Conservation (phyloP, 2,329 filamentous ascomycete species). For the Parascedosporium putredinis region DNA sequence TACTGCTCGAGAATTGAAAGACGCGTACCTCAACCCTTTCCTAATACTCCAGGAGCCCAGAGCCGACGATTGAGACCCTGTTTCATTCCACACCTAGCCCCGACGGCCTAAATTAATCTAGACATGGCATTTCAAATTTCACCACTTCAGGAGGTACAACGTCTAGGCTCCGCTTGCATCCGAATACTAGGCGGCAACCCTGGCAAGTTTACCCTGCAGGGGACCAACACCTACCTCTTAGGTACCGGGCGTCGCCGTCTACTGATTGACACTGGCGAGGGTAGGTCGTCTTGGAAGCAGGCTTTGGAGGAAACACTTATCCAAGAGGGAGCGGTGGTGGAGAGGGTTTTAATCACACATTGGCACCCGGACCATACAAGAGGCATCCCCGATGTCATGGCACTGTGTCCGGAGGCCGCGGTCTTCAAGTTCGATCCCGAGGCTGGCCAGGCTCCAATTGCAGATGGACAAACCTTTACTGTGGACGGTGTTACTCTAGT, state of each 20-base stretch:
- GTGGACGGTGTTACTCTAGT: conserved; percentile 55
- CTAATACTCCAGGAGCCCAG: too few species aligned
- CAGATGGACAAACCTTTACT: conserved; percentile 42
- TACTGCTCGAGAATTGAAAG: too few species aligned
- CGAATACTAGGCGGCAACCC: conserved; percentile 87
- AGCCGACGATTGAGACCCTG: too few species aligned
- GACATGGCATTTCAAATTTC: conserved; percentile 53
- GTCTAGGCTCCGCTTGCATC: conserved; percentile 67
- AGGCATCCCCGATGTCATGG: conserved; percentile 61
- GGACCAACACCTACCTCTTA: conserved; percentile 91
- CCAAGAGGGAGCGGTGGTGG: conserved; percentile 57
- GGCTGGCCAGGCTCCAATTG: conserved; percentile 34
- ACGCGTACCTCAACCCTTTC: too few species aligned
- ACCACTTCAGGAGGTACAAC: conserved; percentile 61
- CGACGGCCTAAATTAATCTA: too few species aligned
- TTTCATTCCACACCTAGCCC: too few species aligned
- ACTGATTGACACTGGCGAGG: conserved; percentile 85
- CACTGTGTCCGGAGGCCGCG: conserved; percentile 48
- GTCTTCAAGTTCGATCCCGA: conserved; percentile 58
- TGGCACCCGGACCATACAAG: conserved; percentile 84
- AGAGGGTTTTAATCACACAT: conserved; percentile 71
- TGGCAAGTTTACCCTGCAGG: conserved; percentile 64
- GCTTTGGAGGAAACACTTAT: conserved; percentile 54
- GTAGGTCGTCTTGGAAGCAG: conserved; percentile 60
- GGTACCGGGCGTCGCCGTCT: conserved; percentile 64